phyloP scores from a whole-genome alignment of 331 rosid genomes.

The Spiraea crenata region DNA sequence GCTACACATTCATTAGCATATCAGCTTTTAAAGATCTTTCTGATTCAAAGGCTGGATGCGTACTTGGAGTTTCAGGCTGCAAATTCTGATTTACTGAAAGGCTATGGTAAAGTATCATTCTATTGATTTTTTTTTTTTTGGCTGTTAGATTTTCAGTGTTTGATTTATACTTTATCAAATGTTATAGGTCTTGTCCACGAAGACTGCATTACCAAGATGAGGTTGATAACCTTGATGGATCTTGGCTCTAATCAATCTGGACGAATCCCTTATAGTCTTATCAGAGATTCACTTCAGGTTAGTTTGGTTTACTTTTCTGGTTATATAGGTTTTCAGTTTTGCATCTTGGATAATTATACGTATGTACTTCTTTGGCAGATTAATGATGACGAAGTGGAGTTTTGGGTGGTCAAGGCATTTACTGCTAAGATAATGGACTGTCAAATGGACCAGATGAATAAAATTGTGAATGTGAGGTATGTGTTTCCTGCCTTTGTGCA shows the following conservation, averaged over 20 bases:
- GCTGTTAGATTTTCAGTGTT: no score
- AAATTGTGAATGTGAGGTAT: slow-evolving; percentile 76
- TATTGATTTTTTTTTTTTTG: neutral
- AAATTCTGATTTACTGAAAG: slow-evolving; percentile 63
- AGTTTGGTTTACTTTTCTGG: slow-evolving; percentile 18
- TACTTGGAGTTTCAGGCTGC: slow-evolving; percentile 76
- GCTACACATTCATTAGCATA: slow-evolving; percentile 59
- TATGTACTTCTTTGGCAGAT: slow-evolving; percentile 43
- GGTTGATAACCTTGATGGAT: slow-evolving; percentile 82
- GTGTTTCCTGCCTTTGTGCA: neutral
- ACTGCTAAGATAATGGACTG: slow-evolving; percentile 79
- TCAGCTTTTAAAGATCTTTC: slow-evolving; percentile 79
- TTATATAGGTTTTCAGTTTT: neutral
- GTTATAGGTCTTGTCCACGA: slow-evolving; percentile 75
- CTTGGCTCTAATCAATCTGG: slow-evolving; percentile 71
- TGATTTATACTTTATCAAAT: slow-evolving; percentile 18
- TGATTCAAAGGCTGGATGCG: slow-evolving; percentile 80
- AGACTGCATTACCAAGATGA: slow-evolving; percentile 81
- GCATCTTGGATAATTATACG: neutral
- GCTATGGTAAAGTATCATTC: slow-evolving; percentile 52
- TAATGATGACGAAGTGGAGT: slow-evolving; percentile 76
- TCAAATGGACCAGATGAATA: slow-evolving; percentile 96
- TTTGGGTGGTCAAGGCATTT: slow-evolving; percentile 87
- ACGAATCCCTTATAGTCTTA: slow-evolving; percentile 67
- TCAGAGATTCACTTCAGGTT: slow-evolving; percentile 73